Evolutionary conservation across 768 basidiomycete genomes (phyloP), one percentile per base, ranked within the genome.

Genomic region (Amanita inopinata): DNA sequence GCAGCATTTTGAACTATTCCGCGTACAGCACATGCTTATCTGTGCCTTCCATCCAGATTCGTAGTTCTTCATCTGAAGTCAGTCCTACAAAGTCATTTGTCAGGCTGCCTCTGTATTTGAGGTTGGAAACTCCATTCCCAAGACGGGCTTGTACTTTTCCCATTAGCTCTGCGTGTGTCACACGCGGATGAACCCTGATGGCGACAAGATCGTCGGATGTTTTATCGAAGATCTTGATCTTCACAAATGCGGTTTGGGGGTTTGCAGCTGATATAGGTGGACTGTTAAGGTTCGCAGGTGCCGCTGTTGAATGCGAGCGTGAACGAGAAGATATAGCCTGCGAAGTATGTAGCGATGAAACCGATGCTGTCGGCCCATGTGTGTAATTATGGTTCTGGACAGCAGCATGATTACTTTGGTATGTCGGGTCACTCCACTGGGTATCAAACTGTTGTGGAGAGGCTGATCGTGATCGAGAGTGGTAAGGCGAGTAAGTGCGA

Each of bases 141-240:
- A 98, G 66, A 40, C 96, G 77, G 25, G 83, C 74, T 53, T 89
- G 80, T 24, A 97, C 87, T 65, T 98, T 99, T 38, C 80, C 86
- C 71, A 96, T 81, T 47, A 99, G 69, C 55, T 94, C 90, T 7
- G 62, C 66, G 54, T 87, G 83, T 5, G 85, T 79, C 30, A 98
- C 92, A 39, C 74, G 77, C 17, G 96, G 96, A 56, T 94, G 92
- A 20, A 98, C 94, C 10, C 96, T 81, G 43, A 98, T 96, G 3
- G 96, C 96, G 49, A 98, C 91, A 42, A 98, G 67, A 60, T 99
- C 96, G 56, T 98, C 93, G 18, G 90, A 83, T 43, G 83, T 71
- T 28, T 87, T 78, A 63, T 96, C 88, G 59, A 96, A 96, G 33
- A 99, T 90, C 65, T 99, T 99, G 66, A 99, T 96, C 66, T 98